phyloP scores from a whole-genome alignment of 148 eudicot genomes.

The Cornus suecica region DNA sequence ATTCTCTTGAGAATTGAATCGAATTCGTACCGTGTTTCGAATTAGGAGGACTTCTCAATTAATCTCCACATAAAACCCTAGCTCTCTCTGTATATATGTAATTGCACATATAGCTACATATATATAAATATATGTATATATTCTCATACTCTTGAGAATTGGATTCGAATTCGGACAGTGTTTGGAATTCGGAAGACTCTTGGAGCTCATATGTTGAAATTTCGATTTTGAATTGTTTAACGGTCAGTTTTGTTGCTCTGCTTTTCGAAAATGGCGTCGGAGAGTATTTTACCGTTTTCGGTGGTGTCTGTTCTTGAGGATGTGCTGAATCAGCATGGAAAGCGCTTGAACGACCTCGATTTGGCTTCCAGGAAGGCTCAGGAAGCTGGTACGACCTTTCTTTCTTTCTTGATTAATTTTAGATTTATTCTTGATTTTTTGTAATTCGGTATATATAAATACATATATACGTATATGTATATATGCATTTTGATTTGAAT shows the following conservation, averaged over 20 bases:
- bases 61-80: background rate
- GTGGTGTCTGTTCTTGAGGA: constrained; percentile 34
- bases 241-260: constrained; percentile 7
- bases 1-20: background rate
- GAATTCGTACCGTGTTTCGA: background rate
- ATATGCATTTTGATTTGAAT: background rate
- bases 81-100: background rate
- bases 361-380: constrained; percentile 64
- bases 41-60: background rate
- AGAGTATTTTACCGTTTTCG: constrained; percentile 11
- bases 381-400: constrained; percentile 60
- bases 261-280: constrained; percentile 3
- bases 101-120: too few relatives aligned
- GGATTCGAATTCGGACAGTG: background rate
- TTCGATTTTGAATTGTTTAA: background rate
- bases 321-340: constrained; percentile 31
- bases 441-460: background rate
- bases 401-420: constrained; percentile 6
- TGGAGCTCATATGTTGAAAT: background rate
- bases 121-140: too few relatives aligned
- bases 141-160: too few relatives aligned
- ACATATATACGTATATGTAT: background rate
- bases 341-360: constrained; percentile 39
- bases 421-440: background rate
- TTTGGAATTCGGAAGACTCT: background rate